Conservation (phyloP, 371 early-diverging fungal genomes). For the Chytridiales sp. region DNA sequence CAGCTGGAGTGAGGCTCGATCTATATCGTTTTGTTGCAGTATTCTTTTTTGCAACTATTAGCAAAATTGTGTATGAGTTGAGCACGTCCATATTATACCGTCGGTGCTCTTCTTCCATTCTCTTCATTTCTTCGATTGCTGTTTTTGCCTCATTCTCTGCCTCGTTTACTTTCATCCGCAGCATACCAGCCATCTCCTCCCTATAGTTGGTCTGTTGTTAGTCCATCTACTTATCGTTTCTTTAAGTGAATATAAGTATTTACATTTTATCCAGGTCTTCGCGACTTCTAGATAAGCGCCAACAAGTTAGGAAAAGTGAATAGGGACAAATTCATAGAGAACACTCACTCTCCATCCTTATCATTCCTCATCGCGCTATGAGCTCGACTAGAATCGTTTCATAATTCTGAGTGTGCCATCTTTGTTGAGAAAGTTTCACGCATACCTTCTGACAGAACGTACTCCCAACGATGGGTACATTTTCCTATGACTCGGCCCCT, state of each 20-base stretch:
- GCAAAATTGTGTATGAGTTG: constrained; percentile 1
- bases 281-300: constrained; percentile 12
- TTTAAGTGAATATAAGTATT: neutral
- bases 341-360: constrained; percentile 4
- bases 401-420: too few relatives aligned
- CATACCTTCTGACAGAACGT: too few relatives aligned
- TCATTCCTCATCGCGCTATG: constrained; percentile 2
- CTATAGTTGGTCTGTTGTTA: constrained; percentile 17
- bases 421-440: too few relatives aligned
- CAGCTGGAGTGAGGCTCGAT: constrained; percentile 42
- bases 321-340: neutral
- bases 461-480: too few relatives aligned
- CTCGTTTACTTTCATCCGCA: constrained; percentile 37
- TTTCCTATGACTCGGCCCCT: too few relatives aligned
- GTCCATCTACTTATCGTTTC: too few relatives aligned
- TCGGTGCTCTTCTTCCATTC: constrained; percentile 2
- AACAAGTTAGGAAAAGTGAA: neutral
- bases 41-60: neutral
- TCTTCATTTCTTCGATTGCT: constrained; percentile 13
- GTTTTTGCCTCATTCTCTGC: constrained; percentile 14
- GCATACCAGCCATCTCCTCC: constrained; percentile 38
- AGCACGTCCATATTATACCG: constrained; percentile 1
- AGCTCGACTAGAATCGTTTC: too few relatives aligned
- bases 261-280: constrained; percentile 27
- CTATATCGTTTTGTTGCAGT: constrained; percentile 38